Conservation (phyloP, 2,329 filamentous ascomycete species). For the Lachnellula subtilissima region DNA sequence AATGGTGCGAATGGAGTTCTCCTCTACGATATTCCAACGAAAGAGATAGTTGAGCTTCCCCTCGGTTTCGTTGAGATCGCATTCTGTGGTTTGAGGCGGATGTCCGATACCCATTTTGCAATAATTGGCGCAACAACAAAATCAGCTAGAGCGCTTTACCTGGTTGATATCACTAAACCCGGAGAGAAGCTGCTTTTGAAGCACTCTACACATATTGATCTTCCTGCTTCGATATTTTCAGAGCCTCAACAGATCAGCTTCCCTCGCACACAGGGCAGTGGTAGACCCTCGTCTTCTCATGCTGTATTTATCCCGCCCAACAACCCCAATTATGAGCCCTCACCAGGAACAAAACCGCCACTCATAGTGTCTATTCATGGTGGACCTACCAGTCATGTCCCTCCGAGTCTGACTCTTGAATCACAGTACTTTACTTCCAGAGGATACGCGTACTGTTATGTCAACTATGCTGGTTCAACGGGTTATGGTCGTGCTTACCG, state of each 20-base stretch:
- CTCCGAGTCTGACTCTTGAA: slow-evolving; percentile 40
- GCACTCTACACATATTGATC: slow-evolving; percentile 31
- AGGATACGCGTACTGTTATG: slow-evolving; percentile 45
- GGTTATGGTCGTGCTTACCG: slow-evolving; percentile 48
- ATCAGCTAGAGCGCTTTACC: slow-evolving; percentile 34
- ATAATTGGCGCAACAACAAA: slow-evolving; percentile 35
- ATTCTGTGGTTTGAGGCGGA: slow-evolving; percentile 31
- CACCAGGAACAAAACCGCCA: slow-evolving; percentile 39
- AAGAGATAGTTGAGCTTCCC: slow-evolving; percentile 31
- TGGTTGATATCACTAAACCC: slow-evolving; percentile 29
- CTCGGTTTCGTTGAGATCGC: slow-evolving; percentile 29
- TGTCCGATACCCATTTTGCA: slow-evolving; percentile 35
- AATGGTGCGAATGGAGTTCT: slow-evolving; percentile 34
- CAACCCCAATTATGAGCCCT: slow-evolving; percentile 40
- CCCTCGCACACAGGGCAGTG: slow-evolving; percentile 24
- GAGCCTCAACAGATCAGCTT: slow-evolving; percentile 35
- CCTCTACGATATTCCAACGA: slow-evolving; percentile 35
- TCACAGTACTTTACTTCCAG: slow-evolving; percentile 51
- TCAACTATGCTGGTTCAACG: slow-evolving; percentile 50
- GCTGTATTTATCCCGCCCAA: slow-evolving; percentile 44
- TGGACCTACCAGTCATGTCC: slow-evolving; percentile 43
- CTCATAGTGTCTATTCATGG: slow-evolving; percentile 48
- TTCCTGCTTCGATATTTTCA: slow-evolving; percentile 34
- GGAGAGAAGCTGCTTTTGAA: slow-evolving; percentile 30
- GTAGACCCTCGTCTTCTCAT: slow-evolving; percentile 20